Conservation (phyloP, 176 grass and related monocot species). For the Tillandsia leiboldiana region DNA sequence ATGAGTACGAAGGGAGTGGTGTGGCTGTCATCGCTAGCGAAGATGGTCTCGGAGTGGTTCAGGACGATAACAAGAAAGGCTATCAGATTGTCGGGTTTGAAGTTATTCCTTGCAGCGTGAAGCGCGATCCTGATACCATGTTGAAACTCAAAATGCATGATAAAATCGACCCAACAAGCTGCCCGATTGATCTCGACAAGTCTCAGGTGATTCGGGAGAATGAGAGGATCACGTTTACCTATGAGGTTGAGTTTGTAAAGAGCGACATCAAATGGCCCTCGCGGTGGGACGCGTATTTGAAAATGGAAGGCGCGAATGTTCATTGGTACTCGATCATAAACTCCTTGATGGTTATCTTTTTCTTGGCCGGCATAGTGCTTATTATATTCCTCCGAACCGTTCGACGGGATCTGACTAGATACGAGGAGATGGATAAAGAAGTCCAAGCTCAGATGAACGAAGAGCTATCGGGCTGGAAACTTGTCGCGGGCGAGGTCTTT, state of each 20-base stretch:
- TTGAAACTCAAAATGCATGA: slow-evolving; percentile 65
- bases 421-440: slow-evolving; percentile 84
- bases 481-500: slow-evolving; percentile 72
- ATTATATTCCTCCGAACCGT: slow-evolving; percentile 76
- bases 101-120: slow-evolving; percentile 69
- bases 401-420: slow-evolving; percentile 63
- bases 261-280: slow-evolving; percentile 74
- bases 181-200: slow-evolving; percentile 50
- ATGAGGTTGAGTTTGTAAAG: slow-evolving; percentile 63
- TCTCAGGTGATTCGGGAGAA: slow-evolving; percentile 50
- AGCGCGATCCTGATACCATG: slow-evolving; percentile 31
- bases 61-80: slow-evolving; percentile 43
- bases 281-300: slow-evolving; percentile 68
- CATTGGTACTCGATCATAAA: slow-evolving; percentile 92
- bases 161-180: slow-evolving; percentile 28
- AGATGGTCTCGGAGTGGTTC: slow-evolving; percentile 59
- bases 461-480: slow-evolving; percentile 83
- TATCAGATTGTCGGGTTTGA: slow-evolving; percentile 79
- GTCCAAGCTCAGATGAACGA: slow-evolving; percentile 77
- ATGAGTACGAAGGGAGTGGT: slow-evolving; percentile 41
- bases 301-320: slow-evolving; percentile 70
- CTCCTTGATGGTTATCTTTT: slow-evolving; percentile 79
- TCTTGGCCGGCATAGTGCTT: slow-evolving; percentile 77
- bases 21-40: slow-evolving; percentile 47
- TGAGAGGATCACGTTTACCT: slow-evolving; percentile 61